A percentile compares a stretch with the other conserved stretches of the same genome.
Conservation (phyloP, 208 protist genomes). For the Leishmania amazonensis region DNA sequence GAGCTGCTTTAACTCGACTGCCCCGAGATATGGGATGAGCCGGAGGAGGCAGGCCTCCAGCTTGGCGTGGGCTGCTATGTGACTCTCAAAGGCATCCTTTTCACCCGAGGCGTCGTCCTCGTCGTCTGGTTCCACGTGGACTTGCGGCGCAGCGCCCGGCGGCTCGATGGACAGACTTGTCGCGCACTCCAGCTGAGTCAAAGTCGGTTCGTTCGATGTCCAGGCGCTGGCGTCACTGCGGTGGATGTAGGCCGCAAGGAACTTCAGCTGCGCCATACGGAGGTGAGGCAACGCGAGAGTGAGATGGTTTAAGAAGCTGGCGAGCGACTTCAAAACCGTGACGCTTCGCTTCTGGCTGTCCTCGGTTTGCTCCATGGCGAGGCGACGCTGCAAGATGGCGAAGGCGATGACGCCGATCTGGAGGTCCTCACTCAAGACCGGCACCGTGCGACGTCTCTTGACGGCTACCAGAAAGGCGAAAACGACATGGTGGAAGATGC, state of each 20-base stretch:
- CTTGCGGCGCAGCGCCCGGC: neutral
- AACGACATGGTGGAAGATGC: conserved; percentile 47
- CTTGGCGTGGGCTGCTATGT: neutral
- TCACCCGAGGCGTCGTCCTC: neutral
- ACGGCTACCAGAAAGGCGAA: conserved; percentile 38
- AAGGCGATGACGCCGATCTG: conserved; percentile 17
- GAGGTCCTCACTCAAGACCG: conserved; percentile 26
- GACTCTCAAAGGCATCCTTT: neutral
- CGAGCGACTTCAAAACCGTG: neutral
- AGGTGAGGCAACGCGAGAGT: neutral
- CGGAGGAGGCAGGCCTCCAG: conserved; percentile 32
- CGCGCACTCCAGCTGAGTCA: neutral
- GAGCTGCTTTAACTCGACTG: conserved; percentile 49
- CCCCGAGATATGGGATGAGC: conserved; percentile 27
- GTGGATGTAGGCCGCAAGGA: neutral
- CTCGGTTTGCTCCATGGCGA: neutral
- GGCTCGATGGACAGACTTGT: neutral
- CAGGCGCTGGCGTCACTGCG: neutral
- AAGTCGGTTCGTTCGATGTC: neutral
- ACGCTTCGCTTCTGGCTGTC: neutral
- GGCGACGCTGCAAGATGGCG: conserved; percentile 21
- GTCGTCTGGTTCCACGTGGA: neutral
- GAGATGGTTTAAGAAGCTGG: neutral
- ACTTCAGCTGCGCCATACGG: neutral
- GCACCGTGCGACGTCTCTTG: conserved; percentile 12